Conservation (phyloP, 2,329 filamentous ascomycete genomes). For the Sarocladiaceae sp. region DNA sequence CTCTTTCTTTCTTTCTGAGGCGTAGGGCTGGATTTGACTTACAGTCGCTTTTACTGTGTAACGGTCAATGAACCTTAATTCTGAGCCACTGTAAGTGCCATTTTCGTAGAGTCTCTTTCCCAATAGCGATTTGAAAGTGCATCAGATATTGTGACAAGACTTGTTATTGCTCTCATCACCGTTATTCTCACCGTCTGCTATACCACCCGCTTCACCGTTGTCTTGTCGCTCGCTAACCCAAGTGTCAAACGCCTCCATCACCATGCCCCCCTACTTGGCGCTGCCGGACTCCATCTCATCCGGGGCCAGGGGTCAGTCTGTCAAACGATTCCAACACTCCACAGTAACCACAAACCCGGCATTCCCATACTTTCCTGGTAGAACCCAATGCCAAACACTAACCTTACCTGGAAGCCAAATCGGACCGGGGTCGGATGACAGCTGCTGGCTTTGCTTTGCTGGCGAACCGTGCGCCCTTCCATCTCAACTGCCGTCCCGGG, state of each 20-base stretch:
- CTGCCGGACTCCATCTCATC: slow-evolving; percentile 2
- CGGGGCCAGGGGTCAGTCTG: slow-evolving; percentile 1
- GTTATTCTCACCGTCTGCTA: background rate
- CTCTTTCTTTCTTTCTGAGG: background rate
- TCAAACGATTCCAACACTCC: background rate
- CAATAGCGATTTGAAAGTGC: too few relatives aligned
- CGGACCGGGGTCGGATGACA: background rate
- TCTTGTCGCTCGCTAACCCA: slow-evolving; percentile 6
- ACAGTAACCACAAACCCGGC: background rate
- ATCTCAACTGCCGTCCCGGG: slow-evolving; percentile 5
- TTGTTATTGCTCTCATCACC: background rate
- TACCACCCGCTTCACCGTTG: background rate
- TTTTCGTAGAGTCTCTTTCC: too few relatives aligned
- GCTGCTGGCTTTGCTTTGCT: background rate
- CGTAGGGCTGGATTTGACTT: background rate
- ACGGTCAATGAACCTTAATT: too few relatives aligned
- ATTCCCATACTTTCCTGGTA: background rate
- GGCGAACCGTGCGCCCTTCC: background rate
- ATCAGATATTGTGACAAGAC: too few relatives aligned
- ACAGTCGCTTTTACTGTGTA: too few relatives aligned
- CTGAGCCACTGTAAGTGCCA: too few relatives aligned
- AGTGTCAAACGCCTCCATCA: slow-evolving; percentile 7
- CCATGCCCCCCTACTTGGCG: slow-evolving; percentile 8
- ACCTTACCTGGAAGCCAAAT: background rate
- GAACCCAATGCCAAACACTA: background rate